Evolutionary conservation across 2,329 filamentous ascomycete species (phyloP).

Genomic region (Nannizzia gypsea): DNA sequence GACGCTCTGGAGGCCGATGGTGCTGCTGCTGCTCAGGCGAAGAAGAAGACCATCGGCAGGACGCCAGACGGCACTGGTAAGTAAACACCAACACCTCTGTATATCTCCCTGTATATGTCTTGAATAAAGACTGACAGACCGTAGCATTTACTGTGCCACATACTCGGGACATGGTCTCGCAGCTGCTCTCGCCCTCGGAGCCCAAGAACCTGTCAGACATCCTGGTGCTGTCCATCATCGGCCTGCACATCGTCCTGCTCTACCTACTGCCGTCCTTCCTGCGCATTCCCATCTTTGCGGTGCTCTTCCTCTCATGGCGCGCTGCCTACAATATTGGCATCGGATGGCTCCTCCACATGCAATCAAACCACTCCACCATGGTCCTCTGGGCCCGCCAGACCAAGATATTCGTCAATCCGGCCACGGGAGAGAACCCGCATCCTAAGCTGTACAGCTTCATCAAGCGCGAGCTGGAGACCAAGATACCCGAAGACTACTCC

Average conservation of each 20-base stretch:
- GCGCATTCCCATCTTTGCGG: slow-evolving; percentile 66
- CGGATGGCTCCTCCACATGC: slow-evolving; percentile 73
- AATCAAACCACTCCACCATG: slow-evolving; percentile 78
- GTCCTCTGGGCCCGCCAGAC: slow-evolving; percentile 79
- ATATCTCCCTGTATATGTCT: background rate
- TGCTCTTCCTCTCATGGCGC: slow-evolving; percentile 84
- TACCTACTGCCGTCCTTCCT: slow-evolving; percentile 58
- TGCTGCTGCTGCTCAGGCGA: slow-evolving; percentile 22
- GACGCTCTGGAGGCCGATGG: slow-evolving; percentile 20
- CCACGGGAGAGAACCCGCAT: slow-evolving; percentile 67
- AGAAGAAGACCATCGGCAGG: slow-evolving; percentile 72
- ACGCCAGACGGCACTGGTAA: slow-evolving; percentile 83
- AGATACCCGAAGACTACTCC: slow-evolving; percentile 85
- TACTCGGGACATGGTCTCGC: slow-evolving; percentile 98
- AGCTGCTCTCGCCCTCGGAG: slow-evolving; percentile 84
- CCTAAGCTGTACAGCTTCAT: slow-evolving; percentile 73
- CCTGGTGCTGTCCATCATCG: slow-evolving; percentile 66
- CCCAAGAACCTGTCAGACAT: slow-evolving; percentile 89
- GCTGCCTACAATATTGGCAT: slow-evolving; percentile 89
- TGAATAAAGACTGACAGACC: background rate
- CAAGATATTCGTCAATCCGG: slow-evolving; percentile 73
- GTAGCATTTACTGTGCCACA: slow-evolving; percentile 92
- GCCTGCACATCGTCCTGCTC: slow-evolving; percentile 59
- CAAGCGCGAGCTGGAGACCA: slow-evolving; percentile 83
- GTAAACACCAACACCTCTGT: slow-evolving; percentile 33